phyloP scores from a whole-genome alignment of 768 basidiomycete species.

The Phaffia australis region DNA sequence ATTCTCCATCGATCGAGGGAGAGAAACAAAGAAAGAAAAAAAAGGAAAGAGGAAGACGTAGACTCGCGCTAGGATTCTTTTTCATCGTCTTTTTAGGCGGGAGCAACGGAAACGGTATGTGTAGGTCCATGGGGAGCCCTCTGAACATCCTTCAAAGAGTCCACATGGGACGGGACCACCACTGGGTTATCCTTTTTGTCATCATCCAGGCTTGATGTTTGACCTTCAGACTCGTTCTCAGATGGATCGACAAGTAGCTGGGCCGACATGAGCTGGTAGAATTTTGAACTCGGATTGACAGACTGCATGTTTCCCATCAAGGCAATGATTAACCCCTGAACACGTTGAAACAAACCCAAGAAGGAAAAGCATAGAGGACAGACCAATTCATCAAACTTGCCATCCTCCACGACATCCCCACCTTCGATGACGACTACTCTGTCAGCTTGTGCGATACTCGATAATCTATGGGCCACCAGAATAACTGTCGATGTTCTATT shows the following conservation, averaged over 20 bases:
- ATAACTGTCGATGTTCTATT: conserved; percentile 22
- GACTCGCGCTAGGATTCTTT: not conserved
- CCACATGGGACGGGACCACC: not conserved
- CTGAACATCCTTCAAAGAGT: not conserved
- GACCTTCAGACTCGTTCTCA: not conserved
- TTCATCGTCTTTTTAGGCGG: not conserved
- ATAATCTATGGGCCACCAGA: conserved; percentile 24
- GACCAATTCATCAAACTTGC: conserved; percentile 22
- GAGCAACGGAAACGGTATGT: not conserved
- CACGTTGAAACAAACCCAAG: too few relatives aligned
- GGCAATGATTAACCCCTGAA: too few relatives aligned
- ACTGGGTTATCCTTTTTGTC: not conserved
- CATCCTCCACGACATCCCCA: conserved; percentile 23
- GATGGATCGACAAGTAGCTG: conserved; percentile 14
- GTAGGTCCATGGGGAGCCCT: not conserved
- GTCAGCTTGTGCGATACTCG: conserved; percentile 23
- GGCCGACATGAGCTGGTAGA: conserved; percentile 20
- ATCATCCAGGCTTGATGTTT: not conserved
- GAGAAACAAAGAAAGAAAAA: not conserved
- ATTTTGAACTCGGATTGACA: conserved; percentile 12
- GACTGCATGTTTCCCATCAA: conserved; percentile 1
- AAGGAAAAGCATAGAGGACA: not conserved
- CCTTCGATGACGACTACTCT: conserved; percentile 23
- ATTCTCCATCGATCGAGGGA: not conserved
- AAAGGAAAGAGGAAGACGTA: not conserved